These are phyloP conservation scores for Stachybotrys chartarum DNA, from an alignment of 2,329 filamentous ascomycete genomes.

Conservation along the genomic window DNA sequence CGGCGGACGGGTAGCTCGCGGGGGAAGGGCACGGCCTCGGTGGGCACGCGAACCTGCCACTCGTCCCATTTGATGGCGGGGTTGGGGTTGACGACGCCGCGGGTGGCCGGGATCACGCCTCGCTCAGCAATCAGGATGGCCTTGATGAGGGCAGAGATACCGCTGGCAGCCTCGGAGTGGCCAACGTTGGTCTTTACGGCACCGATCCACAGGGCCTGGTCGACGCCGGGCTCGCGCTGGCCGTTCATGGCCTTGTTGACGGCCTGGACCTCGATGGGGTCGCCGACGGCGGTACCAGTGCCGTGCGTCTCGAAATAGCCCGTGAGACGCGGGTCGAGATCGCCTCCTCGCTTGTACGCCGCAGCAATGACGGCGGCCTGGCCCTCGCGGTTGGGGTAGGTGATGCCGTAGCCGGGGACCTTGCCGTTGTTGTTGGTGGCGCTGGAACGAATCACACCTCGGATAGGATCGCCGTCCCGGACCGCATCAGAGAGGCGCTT, in stretches of 20 bases:
- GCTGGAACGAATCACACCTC: conserved; percentile 13
- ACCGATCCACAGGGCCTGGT: conserved; percentile 5
- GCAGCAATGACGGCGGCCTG: conserved; percentile 10
- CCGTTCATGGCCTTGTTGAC: conserved; percentile 20
- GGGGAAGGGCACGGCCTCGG: conserved; percentile 8
- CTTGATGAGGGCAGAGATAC: conserved; percentile 15
- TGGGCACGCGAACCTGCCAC: conserved; percentile 14
- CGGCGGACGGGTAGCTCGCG: conserved; percentile 1
- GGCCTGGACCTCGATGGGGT: conserved; percentile 32
- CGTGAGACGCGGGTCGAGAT: conserved; percentile 8
- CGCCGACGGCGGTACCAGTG: conserved; percentile 32
- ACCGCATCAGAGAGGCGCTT: conserved; percentile 22
- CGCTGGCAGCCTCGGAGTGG: conserved; percentile 13
- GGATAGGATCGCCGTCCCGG: conserved; percentile 12
- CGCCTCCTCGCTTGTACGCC: conserved; percentile 8
- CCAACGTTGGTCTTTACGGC: conserved; percentile 19
- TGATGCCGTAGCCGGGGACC: conserved; percentile 13
- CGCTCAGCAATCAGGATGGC: conserved; percentile 12
- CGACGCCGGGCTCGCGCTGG: not conserved
- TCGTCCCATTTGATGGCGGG: conserved; percentile 16
- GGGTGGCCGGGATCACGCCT: conserved; percentile 9
- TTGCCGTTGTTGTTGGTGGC: conserved; percentile 14
- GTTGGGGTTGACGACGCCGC: conserved; percentile 14
- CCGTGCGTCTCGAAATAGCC: conserved; percentile 12
- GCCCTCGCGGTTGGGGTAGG: conserved; percentile 11